Evolutionary conservation across 805 yeast genomes (phyloP), one percentile per base, ranked within the genome.

Genomic region (Lachancea sp.): DNA sequence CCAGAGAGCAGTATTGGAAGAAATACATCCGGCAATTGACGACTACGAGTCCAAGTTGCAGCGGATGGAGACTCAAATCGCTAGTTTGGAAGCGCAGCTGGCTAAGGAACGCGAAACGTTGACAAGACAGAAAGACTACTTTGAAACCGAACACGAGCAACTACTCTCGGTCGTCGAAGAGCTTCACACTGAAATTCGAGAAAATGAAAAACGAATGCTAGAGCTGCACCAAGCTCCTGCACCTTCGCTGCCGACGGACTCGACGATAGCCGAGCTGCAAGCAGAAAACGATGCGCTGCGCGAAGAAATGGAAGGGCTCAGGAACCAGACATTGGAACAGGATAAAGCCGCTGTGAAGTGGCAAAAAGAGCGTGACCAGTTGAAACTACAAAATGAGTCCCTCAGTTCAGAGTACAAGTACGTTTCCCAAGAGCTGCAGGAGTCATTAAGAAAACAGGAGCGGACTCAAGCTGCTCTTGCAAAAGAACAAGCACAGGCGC

Each of bases 21-120:
- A 63, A 15, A 49, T 59, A 9, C 64, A 63, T 32, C 65, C 63
- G 8, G 55, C 58, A 1, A 57, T 62, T 15, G 64, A 59, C 38
- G 54, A 51, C 19, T 59, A 62, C 39, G 62, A 63, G 39, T 54
- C 57, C 8, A 65, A 61, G 33, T 52, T 69, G 53, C 62, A 62
- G 27, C 58, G 57, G 17, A 55, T 69, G 47, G 62, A 58, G 39
- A 31, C 32, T 6, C 62, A 58, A 30, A 49, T 51, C 17, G 39
- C 46, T 10, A 38, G 41, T 9, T 48, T 64, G 36, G 56, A 54
- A 42, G 48, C 51, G 12, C 58, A 60, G 41, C 35, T 62, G 36
- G 46, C 49, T 3, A 41, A 36, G 53, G 67, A 55, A 50, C 54
- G 46, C 49, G 58, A 49, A 38, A 55, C 46, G 46, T 63, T 47